Percentiles rank a stretch among this genome's conserved stretches.
phyloP scores from a whole-genome alignment of 2,329 filamentous ascomycete genomes.

The Fusarium praegraminearum region DNA sequence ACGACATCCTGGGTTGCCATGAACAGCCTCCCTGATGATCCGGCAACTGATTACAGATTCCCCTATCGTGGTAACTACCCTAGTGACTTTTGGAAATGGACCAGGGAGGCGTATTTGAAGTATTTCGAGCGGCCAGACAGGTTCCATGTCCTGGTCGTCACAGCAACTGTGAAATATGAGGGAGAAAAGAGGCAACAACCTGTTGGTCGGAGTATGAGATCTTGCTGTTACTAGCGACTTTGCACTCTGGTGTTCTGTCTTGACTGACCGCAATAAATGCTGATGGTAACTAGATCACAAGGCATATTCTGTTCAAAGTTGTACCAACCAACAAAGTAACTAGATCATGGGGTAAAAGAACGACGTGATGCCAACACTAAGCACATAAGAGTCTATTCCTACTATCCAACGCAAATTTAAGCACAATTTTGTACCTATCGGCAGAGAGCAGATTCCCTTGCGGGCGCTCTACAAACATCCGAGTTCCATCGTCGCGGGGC shows the following conservation, averaged over 20 bases:
- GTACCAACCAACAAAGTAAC: too few species aligned
- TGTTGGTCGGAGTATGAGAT: neutral
- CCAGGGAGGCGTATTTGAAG: constrained; percentile 15
- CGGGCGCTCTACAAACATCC: constrained; percentile 8
- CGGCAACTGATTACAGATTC: neutral
- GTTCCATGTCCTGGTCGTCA: neutral
- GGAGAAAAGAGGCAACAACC: neutral
- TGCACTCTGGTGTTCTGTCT: neutral
- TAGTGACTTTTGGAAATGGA: constrained; percentile 18
- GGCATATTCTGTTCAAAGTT: too few species aligned
- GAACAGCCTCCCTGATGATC: neutral
- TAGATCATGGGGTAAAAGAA: constrained; percentile 20
- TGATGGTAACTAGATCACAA: constrained; percentile 4
- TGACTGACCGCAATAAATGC: rapidly evolving
- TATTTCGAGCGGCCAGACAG: constrained; percentile 11
- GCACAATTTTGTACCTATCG: neutral
- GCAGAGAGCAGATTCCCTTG: neutral
- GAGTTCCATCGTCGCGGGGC: constrained; percentile 1
- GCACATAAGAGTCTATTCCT: neutral
- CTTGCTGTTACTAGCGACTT: neutral
- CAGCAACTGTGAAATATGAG: neutral
- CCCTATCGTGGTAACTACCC: neutral
- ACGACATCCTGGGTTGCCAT: constrained; percentile 7
- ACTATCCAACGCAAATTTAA: neutral
- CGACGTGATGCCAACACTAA: constrained; percentile 4